phyloP scores from a whole-genome alignment of 1,284 basidiomycete species.

The Fomitopsis palustris region DNA sequence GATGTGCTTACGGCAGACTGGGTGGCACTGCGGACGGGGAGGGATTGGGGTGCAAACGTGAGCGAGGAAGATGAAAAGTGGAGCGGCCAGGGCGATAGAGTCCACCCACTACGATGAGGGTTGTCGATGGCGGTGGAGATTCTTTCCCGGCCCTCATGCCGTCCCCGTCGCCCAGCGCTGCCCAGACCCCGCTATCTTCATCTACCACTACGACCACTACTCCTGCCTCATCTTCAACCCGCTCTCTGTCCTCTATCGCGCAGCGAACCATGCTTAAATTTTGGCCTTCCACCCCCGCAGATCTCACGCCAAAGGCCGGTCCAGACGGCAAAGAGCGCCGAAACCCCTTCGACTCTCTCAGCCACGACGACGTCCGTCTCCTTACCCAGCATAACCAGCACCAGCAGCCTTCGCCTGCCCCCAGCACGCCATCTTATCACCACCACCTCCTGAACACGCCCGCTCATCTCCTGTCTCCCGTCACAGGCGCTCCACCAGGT shows the following conservation, averaged over 20 bases:
- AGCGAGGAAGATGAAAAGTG: constrained; percentile 2
- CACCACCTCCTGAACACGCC: constrained; percentile 39
- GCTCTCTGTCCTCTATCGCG: constrained; percentile 8
- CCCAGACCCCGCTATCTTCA: background rate
- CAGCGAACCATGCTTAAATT: constrained; percentile 54
- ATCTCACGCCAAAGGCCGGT: constrained; percentile 68
- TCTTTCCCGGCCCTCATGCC: background rate
- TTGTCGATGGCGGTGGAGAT: background rate
- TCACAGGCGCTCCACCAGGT: constrained; percentile 23
- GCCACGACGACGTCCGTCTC: constrained; percentile 24
- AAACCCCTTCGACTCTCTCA: constrained; percentile 67
- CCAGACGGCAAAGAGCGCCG: constrained; percentile 47
- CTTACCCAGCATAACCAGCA: constrained; percentile 20
- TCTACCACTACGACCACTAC: background rate
- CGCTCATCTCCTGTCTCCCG: constrained; percentile 24
- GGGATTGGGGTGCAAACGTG: background rate
- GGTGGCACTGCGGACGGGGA: background rate
- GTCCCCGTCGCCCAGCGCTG: constrained; percentile 1
- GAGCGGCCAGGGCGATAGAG: background rate
- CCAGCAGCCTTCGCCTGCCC: constrained; percentile 22
- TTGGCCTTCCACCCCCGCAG: constrained; percentile 63
- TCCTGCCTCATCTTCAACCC: background rate
- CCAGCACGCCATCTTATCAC: constrained; percentile 28
- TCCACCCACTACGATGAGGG: background rate
- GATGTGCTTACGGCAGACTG: background rate